These are phyloP conservation scores for Asterella californica DNA, from an alignment of 225 moss, liverwort and hornwort species.

Conservation along the genomic window DNA sequence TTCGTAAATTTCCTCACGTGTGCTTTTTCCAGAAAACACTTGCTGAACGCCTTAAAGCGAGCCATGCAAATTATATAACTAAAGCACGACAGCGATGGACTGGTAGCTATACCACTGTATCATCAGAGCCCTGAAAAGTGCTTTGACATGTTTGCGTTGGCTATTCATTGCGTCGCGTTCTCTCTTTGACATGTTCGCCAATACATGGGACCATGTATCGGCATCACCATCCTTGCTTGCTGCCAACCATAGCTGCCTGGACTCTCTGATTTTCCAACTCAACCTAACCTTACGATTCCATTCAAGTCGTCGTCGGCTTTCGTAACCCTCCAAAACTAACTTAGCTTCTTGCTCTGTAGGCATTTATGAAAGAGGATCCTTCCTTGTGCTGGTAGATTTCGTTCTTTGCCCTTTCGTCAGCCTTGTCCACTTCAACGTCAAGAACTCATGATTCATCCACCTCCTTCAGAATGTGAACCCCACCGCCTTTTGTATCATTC, in stretches of 20 bases:
- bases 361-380: not conserved
- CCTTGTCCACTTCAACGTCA: not conserved
- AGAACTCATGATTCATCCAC: not conserved
- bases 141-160: too few relatives aligned
- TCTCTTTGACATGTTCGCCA: too few relatives aligned
- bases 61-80: not conserved
- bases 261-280: not conserved
- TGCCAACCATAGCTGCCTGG: not conserved
- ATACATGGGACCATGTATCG: not conserved
- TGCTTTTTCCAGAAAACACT: not conserved
- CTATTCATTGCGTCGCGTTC: too few relatives aligned
- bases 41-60: not conserved
- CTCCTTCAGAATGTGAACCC: not conserved
- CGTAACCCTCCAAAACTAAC: not conserved
- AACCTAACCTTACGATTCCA: not conserved
- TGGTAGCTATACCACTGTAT: not conserved
- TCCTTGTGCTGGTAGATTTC: not conserved
- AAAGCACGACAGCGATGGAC: not conserved
- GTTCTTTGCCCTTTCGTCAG: not conserved
- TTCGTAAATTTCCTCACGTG: constrained; percentile 9
- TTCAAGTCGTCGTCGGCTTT: not conserved
- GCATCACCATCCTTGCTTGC: not conserved
- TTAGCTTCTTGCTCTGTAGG: not conserved
- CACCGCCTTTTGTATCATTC: not conserved
- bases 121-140: not conserved